Base-by-base conservation (phyloP, 371 early-diverging fungal genomes). In the Rhizomucor pusillus region DNA sequence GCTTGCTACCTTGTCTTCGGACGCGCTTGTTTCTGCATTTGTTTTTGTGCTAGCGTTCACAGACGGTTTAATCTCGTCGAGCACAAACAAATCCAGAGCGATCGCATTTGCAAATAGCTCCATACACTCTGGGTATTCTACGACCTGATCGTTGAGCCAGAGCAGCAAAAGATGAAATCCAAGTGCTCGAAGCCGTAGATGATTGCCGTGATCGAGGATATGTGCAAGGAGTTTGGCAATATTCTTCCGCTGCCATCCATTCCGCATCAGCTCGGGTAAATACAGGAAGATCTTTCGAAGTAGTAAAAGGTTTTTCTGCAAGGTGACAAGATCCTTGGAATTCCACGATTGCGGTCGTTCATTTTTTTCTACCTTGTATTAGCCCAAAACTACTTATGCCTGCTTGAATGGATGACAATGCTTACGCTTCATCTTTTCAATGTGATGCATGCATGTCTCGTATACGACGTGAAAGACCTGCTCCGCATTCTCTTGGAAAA, bases 401-500 rank as follows among this genome's bases (percentile, higher is more conserved):
- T 16, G 35, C 7, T 43, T 14, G 10, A 35, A 36, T 12, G 13
- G 44, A 4, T n/a, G 34, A 23, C 46, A 39, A 25, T 13, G 62
- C 68, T 65, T 80, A 84, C 88, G 81, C 66, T 83, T 84, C 29
- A 90, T 84, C 64, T 90, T 90, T 40, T 88, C 89, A 35, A 84
- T 74, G 53, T 88, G 89, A 45, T 82, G 79, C 57, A 77, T 79
- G 57, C 87, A 87, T 12, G 80, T 73, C 48, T 91, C 90, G 56
- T 67, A 72, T 18, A 87, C 73, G 29, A 90, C 90, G 20, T 71
- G 69, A 61, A 85, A 89, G 5, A 91, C 80, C 41, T 81, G 80
- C 33, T 82, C 82, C 36, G 86, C 87, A 72, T 93, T 78, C 18
- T 90, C 90, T 62, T 85, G 85, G 60, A 90, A 89, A 67, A 91